Percentiles rank a stretch among this genome's conserved stretches.
phyloP scores from a whole-genome alignment of 2,329 filamentous ascomycete genomes.

The Ophiostoma quercus region DNA sequence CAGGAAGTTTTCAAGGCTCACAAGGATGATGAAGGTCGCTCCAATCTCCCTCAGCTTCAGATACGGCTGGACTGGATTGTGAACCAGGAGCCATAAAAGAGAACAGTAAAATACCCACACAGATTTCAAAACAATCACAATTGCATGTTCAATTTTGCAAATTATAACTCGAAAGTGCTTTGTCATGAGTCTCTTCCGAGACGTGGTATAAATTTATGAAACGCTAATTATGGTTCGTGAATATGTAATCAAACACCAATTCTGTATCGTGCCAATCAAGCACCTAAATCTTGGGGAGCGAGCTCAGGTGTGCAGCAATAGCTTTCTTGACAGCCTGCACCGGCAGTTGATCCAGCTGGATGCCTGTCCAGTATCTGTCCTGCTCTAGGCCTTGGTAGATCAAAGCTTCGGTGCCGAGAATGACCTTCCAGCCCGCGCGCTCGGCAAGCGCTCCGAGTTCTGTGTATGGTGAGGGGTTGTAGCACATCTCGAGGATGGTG shows the following conservation, averaged over 20 bases:
- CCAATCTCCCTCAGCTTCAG: slow-evolving; percentile 34
- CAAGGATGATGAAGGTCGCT: slow-evolving; percentile 35
- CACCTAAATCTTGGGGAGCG: slow-evolving; percentile 24
- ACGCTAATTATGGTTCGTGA: not conserved
- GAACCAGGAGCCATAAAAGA: slow-evolving; percentile 38
- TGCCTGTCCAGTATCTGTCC: slow-evolving; percentile 60
- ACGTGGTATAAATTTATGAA: not conserved
- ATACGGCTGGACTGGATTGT: slow-evolving; percentile 39
- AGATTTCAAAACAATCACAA: not conserved
- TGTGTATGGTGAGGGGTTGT: slow-evolving; percentile 68
- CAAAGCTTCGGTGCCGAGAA: slow-evolving; percentile 69
- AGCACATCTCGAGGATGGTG: slow-evolving; percentile 76
- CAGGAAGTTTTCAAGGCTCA: slow-evolving; percentile 46
- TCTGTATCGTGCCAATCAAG: not conserved
- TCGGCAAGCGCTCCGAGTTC: slow-evolving; percentile 58
- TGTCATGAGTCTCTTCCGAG: not conserved
- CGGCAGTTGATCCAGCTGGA: slow-evolving; percentile 52
- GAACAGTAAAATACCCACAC: not conserved
- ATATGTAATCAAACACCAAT: not conserved
- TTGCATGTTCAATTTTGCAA: not conserved
- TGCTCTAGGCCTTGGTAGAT: slow-evolving; percentile 74
- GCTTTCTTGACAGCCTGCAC: slow-evolving; percentile 53
- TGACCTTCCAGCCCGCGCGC: slow-evolving; percentile 63
- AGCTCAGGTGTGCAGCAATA: slow-evolving; percentile 41
- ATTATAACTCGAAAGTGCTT: not conserved